phyloP scores from a whole-genome alignment of 2,329 filamentous ascomycete species.

The Botrytis tulipae region DNA sequence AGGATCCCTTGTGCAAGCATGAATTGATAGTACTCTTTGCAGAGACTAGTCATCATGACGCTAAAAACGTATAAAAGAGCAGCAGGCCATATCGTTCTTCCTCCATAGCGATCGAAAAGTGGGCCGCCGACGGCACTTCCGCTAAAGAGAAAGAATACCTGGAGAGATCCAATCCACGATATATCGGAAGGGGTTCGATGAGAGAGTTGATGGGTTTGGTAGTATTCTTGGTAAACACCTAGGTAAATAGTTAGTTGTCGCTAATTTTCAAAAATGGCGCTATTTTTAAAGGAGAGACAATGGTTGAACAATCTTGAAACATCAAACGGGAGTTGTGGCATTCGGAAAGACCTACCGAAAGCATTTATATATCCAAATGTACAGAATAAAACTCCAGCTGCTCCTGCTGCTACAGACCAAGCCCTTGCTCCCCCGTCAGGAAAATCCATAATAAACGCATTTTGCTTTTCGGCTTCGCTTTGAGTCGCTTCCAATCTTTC shows the following conservation, averaged over 20 bases:
- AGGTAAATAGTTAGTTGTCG: constrained; percentile 17
- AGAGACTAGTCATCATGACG: constrained; percentile 42
- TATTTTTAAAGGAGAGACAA: background rate
- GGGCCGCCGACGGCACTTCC: constrained; percentile 15
- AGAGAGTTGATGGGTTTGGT: constrained; percentile 48
- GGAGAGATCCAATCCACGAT: constrained; percentile 14
- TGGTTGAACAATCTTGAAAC: background rate
- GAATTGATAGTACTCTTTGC: constrained; percentile 40
- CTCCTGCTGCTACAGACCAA: constrained; percentile 53
- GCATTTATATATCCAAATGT: constrained; percentile 49
- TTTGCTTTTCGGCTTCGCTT: background rate
- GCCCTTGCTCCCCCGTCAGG: constrained; percentile 54
- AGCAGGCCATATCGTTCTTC: constrained; percentile 45
- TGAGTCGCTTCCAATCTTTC: background rate
- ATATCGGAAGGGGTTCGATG: constrained; percentile 37
- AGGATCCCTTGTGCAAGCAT: constrained; percentile 39
- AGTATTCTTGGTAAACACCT: constrained; percentile 56
- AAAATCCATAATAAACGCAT: constrained; percentile 11
- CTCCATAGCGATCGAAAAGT: constrained; percentile 43
- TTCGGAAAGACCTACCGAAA: constrained; percentile 28
- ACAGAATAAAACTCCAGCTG: constrained; percentile 45
- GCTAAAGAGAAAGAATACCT: constrained; percentile 17
- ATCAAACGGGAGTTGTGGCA: background rate
- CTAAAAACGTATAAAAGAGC: constrained; percentile 28
- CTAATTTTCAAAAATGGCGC: background rate